Conservation (phyloP, 805 yeast species). For the Peterozyma toletana region DNA sequence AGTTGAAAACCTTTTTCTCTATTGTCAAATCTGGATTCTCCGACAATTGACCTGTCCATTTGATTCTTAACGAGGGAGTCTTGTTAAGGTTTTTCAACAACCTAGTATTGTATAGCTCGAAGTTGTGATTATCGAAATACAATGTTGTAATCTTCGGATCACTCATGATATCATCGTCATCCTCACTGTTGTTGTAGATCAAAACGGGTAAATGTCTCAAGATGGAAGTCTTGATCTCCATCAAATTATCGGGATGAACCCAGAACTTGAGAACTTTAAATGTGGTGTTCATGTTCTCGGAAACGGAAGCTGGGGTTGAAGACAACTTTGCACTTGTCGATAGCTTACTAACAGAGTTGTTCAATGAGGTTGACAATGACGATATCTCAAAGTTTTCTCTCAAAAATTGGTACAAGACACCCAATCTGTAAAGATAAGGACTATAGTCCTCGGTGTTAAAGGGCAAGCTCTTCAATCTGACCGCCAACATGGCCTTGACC, state of each 20-base stretch:
- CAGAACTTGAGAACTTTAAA: conserved; percentile 53
- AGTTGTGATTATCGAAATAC: conserved; percentile 78
- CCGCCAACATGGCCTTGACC: conserved; percentile 85
- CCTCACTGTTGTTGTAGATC: conserved; percentile 54
- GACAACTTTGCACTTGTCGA: conserved; percentile 30
- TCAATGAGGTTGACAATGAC: conserved; percentile 26
- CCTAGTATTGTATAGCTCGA: conserved; percentile 82
- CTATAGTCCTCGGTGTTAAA: conserved; percentile 93
- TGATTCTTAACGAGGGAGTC: conserved; percentile 70
- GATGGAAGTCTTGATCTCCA: conserved; percentile 96
- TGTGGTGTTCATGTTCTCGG: conserved; percentile 11
- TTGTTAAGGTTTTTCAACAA: conserved; percentile 54
- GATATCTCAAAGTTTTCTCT: conserved; percentile 49
- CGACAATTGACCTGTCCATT: conserved; percentile 83
- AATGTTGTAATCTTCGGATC: conserved; percentile 85
- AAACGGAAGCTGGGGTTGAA: conserved; percentile 22
- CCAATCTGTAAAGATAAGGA: conserved; percentile 78
- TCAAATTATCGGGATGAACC: conserved; percentile 93
- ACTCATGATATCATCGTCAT: conserved; percentile 29
- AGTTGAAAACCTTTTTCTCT: conserved; percentile 73
- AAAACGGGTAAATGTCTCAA: conserved; percentile 90
- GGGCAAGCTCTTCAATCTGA: conserved; percentile 80
- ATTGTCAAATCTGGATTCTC: conserved; percentile 54
- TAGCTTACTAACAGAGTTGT: conserved; percentile 39
- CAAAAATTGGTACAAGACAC: conserved; percentile 73